Base-by-base conservation (phyloP, 352 stramenopile species). In the Phytophthora rubi region DNA sequence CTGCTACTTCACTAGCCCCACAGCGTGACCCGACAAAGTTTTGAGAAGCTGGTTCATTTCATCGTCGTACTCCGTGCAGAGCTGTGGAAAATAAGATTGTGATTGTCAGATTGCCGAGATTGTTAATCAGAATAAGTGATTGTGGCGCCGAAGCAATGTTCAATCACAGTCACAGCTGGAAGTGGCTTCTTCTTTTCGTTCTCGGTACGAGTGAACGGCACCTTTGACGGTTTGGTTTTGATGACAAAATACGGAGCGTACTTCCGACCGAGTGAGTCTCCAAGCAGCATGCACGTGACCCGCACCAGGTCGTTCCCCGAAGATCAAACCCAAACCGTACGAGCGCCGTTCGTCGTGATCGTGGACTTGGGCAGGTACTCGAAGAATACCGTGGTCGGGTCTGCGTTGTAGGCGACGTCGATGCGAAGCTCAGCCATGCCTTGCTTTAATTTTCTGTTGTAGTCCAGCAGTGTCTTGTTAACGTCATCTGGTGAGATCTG, bases 381-480 rank as follows among this genome's bases (percentile, higher is more conserved):
- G 33, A 64, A 68, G 23, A 73, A 63, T 2, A 53, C 23, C 16
- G 59, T 45, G 9, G 68, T 71, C 39, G 71, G 56, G 30, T 77
- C 61, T 9, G 51, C 62, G 32, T 78, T 68, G 26, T 52, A 65
- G 16, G 55, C 54, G 10, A 61, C 52, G 6, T 68, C 52, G 4
- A 64, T 18, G 10, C 35, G 7, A 16, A 47, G 39, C 39, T 47
- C 39, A 47, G 39, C 39, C 39, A 47, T 47, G 4, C 15, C 21
- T 13, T 47, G 39, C 39, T 47, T 47, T 13, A 47, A 13, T 9
- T 47, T 1, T 18, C 13, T 16, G 6, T 47, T 21, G 13, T 21
- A 47, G 39, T 47, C 39, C 12, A 16, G 13, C 13, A 47, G 39
- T 16, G 39, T 15, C 39, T 47, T 47, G 16, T 47, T 18, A 16